These are phyloP conservation scores for Handroanthus guayacan DNA, from an alignment of 257 asterid species.

Conservation along the genomic window DNA sequence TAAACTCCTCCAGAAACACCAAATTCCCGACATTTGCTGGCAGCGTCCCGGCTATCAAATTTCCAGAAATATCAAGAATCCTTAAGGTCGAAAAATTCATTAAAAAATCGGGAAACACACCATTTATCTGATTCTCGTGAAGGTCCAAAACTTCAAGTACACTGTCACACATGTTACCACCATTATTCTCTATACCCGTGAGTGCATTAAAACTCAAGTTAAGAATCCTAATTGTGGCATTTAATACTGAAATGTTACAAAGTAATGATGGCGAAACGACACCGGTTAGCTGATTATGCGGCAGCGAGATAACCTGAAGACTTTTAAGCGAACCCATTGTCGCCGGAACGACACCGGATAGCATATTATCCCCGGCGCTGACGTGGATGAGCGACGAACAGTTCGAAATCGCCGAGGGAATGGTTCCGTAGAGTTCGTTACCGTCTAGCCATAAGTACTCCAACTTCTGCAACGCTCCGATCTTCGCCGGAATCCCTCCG, in stretches of 20 bases:
- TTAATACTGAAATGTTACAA: slow-evolving; percentile 54
- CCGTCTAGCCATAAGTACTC: slow-evolving; percentile 68
- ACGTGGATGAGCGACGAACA: slow-evolving; percentile 71
- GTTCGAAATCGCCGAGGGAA: slow-evolving; percentile 79
- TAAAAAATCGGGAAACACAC: slow-evolving; percentile 59
- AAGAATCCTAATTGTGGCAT: slow-evolving; percentile 65
- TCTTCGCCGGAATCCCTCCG: slow-evolving; percentile 65
- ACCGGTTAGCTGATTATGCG: slow-evolving; percentile 66
- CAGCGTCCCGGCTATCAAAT: slow-evolving; percentile 60
- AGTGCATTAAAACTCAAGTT: slow-evolving; percentile 71
- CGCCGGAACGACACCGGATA: slow-evolving; percentile 78
- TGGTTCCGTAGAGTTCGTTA: slow-evolving; percentile 64
- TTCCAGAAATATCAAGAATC: slow-evolving; percentile 69
- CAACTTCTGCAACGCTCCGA: slow-evolving; percentile 61
- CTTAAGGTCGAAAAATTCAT: slow-evolving; percentile 53
- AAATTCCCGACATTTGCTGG: slow-evolving; percentile 58
- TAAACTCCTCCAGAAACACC: slow-evolving; percentile 58
- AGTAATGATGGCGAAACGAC: slow-evolving; percentile 63
- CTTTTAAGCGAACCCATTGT: slow-evolving; percentile 54
- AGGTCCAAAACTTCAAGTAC: slow-evolving; percentile 63
- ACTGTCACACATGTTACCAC: slow-evolving; percentile 51
- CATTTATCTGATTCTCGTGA: slow-evolving; percentile 79
- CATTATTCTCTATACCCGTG: slow-evolving; percentile 65
- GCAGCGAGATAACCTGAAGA: slow-evolving; percentile 68
- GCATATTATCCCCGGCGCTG: slow-evolving; percentile 67